Percentiles rank a stretch among this genome's conserved stretches.
Evolutionary conservation across 345 rosid genomes (phyloP).

Genomic region (Eucalyptus caleyi): DNA sequence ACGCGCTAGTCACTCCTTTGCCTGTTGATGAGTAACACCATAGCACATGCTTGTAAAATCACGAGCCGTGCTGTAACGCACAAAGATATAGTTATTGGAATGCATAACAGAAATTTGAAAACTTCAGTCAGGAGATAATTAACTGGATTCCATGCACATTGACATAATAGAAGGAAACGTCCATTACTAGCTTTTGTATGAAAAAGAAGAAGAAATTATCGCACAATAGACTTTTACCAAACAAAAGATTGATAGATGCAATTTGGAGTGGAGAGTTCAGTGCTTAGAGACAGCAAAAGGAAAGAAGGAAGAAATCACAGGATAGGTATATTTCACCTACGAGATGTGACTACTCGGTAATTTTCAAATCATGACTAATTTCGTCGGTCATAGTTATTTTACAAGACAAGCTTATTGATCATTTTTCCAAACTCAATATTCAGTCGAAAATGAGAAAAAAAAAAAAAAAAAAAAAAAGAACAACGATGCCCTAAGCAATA

Average conservation of each 20-base stretch:
- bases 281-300: not conserved
- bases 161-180: no score
- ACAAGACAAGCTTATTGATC: not conserved
- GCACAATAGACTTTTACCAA: not conserved
- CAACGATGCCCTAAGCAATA: not conserved
- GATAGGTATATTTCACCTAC: not conserved
- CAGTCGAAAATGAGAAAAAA: no score
- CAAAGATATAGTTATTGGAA: not conserved
- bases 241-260: not conserved
- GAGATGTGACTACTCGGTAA: not conserved
- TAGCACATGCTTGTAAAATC: not conserved
- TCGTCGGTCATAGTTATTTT: not conserved
- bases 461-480: no score
- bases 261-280: rapidly evolving
- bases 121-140: not conserved
- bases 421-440: not conserved
- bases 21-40: not conserved
- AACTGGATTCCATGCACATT: no score
- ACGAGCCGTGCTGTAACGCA: not conserved
- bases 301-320: not conserved
- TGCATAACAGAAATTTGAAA: not conserved
- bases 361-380: rapidly evolving
- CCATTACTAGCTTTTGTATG: not conserved
- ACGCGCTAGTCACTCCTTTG: not conserved
- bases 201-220: not conserved